phyloP scores from a whole-genome alignment of 179 eudicot genomes.

The Spergularia azorica region DNA sequence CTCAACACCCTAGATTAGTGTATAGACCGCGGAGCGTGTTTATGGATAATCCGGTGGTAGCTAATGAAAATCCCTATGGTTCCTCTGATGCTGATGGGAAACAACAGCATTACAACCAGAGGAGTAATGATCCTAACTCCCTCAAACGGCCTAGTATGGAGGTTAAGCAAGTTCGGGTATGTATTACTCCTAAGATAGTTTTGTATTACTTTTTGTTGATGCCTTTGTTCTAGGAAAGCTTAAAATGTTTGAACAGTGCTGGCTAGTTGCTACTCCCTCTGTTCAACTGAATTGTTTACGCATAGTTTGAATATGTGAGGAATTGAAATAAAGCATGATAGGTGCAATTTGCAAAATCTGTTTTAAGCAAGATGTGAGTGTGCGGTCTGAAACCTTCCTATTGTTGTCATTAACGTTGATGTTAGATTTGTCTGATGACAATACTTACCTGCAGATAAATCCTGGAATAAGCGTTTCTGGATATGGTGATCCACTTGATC shows the following conservation, averaged over 20 bases:
- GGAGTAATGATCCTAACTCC: constrained; percentile 21
- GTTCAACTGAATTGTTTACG: too few relatives aligned
- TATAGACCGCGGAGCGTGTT: constrained; percentile 33
- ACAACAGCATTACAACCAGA: constrained; percentile 12
- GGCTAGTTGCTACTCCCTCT: too few relatives aligned
- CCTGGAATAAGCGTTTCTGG: constrained; percentile 16
- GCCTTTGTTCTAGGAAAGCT: neutral
- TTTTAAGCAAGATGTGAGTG: neutral
- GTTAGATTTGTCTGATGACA: constrained; percentile 12
- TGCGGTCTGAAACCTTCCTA: neutral
- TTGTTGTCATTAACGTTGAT: neutral
- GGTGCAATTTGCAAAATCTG: neutral
- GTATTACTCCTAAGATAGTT: constrained; percentile 13
- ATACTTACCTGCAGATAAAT: constrained; percentile 23
- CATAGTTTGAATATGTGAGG: too few relatives aligned
- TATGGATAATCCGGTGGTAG: constrained; percentile 26
- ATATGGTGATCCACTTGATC: constrained; percentile 43
- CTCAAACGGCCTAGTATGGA: constrained; percentile 19
- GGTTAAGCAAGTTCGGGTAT: constrained; percentile 32
- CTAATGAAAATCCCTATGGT: constrained; percentile 20
- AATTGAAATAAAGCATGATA: neutral
- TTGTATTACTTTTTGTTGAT: neutral
- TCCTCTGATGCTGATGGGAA: constrained; percentile 20
- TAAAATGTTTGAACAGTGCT: too few relatives aligned
- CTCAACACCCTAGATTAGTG: constrained; percentile 29